These are phyloP conservation scores for Entophlyctis helioformis DNA, from an alignment of 192 early-diverging fungal genomes.

Conservation along the genomic window DNA sequence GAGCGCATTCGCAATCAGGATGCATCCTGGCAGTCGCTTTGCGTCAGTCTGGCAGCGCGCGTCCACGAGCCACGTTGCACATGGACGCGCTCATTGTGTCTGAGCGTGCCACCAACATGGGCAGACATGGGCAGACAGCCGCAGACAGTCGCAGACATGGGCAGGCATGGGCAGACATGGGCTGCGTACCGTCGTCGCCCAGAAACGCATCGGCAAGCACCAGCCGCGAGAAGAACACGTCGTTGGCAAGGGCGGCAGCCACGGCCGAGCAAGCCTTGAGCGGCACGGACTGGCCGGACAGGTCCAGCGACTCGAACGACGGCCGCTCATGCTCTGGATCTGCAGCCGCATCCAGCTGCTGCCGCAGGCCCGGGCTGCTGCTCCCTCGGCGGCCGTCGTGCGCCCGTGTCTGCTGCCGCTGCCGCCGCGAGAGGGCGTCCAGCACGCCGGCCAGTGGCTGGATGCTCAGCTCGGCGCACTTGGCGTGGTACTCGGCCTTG, in stretches of 20 bases:
- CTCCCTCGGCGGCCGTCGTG: neutral
- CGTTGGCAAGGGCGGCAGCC: constrained; percentile 18
- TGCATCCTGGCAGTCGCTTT: no score
- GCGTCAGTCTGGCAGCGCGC: no score
- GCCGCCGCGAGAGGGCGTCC: neutral
- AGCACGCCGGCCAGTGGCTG: constrained; percentile 12
- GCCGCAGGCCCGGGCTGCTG: neutral
- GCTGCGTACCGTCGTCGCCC: constrained; percentile 33
- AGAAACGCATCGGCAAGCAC: constrained; percentile 39
- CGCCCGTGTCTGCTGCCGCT: neutral
- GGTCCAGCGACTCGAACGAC: no score
- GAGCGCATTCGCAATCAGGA: constrained; percentile 33
- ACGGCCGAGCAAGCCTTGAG: constrained; percentile 28
- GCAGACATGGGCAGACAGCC: no score
- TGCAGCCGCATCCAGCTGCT: no score
- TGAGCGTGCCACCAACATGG: no score
- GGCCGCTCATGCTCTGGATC: no score
- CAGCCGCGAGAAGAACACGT: constrained; percentile 18
- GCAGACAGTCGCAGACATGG: no score
- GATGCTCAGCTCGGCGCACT: constrained; percentile 16
- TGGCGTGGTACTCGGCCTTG: constrained; percentile 6
- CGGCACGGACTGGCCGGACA: constrained; percentile 13
- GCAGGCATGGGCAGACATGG: no score
- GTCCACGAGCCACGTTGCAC: no score
- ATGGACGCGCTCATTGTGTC: no score